Evolutionary conservation across 2,329 filamentous ascomycete species (phyloP), one percentile per base, ranked within the genome.

Genomic region (Epichloe amarillans): DNA sequence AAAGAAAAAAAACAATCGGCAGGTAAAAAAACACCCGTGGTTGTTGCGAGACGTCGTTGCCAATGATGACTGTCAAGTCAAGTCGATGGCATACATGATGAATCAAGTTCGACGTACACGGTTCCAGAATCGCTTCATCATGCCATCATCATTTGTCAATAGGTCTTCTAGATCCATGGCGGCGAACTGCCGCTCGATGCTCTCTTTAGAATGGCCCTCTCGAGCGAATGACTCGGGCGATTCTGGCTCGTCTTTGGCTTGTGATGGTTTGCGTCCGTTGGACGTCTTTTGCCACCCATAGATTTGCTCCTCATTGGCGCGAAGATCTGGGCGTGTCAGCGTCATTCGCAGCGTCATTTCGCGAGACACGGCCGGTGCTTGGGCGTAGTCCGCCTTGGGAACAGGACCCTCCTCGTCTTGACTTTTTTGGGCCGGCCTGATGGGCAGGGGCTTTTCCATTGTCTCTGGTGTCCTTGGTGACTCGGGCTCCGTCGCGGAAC

Each of bases 321-420:
- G 82, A 46, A 97, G 75, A 63, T 97, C 91, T 0, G 89, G 87
- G 45, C 90, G 76, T 3, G 93, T 97, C 50, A 97, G 76, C 0
- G 91, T 97, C 89, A 97, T 95, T 46, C 90, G 86, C 46, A 97
- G 70, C 3, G 93, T 97, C 90, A 96, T 96, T 66, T 97, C 90
- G 36, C 90, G 62, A 50, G 80, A 84, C 36, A 76, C 74, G 0
- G 75, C 70, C 2, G 77, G 69, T 5, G 72, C 73, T 46, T 79
- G 76, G 11, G 71, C 66, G 58, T 76, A 75, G 52, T 72, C 71
- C 19, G 38, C 60, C 57, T 54, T 68, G 68, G 52, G 59, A 54
- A 37, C 61, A 35, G 42, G 39, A 21, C 51, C 38, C 5, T 58
- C 55, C 19, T 61, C 57, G 35, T 64, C 63, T 8, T 61, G 58